Conservation (phyloP, 208 protist genomes). For the Leishmania guyanensis region DNA sequence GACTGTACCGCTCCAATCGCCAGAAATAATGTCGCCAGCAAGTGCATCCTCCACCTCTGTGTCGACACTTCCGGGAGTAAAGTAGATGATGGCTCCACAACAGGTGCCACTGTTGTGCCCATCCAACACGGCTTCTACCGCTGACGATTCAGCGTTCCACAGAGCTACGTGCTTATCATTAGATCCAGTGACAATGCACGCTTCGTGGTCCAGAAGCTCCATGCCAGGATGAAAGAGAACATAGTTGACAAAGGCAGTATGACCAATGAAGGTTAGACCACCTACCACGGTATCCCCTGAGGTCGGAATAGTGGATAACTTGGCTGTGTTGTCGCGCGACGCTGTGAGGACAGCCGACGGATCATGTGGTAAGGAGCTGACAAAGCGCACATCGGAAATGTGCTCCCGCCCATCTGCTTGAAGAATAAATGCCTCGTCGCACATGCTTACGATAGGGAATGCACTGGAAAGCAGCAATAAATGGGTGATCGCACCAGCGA, state of each 20-base stretch:
- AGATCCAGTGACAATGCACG: conserved; percentile 66
- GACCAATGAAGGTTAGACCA: conserved; percentile 46
- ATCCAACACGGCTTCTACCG: conserved; percentile 71
- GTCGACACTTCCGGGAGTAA: conserved; percentile 1
- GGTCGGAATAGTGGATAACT: conserved; percentile 30
- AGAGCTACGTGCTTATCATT: conserved; percentile 82
- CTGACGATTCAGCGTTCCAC: conserved; percentile 46
- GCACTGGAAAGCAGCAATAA: neutral
- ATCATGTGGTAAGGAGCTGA: conserved; percentile 28
- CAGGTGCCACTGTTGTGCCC: conserved; percentile 64
- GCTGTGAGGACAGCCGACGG: conserved; percentile 35
- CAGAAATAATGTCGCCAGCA: conserved; percentile 68
- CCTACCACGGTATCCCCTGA: conserved; percentile 16
- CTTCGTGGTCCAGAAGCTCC: conserved; percentile 34
- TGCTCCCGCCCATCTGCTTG: conserved; percentile 63
- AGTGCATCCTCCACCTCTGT: conserved; percentile 22
- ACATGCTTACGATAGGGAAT: neutral
- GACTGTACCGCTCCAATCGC: conserved; percentile 69
- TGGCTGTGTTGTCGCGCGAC: conserved; percentile 64
- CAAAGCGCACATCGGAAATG: conserved; percentile 58
- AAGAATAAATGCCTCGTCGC: conserved; percentile 40
- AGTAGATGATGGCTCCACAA: conserved; percentile 47
- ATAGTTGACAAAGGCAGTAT: conserved; percentile 86
- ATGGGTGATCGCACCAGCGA: neutral
- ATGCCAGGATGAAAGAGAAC: conserved; percentile 52